These are phyloP conservation scores for Meyerozyma guilliermondii DNA, from an alignment of 1,139 yeast species.

Conservation along the genomic window DNA sequence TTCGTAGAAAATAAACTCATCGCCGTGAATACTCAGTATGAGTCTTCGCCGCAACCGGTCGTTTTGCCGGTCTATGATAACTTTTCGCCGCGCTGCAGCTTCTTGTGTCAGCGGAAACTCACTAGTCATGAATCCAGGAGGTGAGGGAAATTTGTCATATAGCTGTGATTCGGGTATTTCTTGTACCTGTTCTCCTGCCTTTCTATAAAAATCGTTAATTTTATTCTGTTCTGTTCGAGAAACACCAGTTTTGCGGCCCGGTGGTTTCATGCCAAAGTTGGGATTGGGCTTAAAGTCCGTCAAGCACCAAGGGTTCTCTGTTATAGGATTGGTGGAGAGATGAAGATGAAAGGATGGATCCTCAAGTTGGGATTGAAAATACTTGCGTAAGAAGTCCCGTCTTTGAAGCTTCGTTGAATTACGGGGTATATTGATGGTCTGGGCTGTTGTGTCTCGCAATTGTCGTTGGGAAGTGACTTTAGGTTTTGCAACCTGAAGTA, in stretches of 20 bases:
- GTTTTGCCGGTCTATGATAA: slow-evolving; percentile 2
- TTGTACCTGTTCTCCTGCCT: slow-evolving; percentile 14
- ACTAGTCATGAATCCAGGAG: slow-evolving; percentile 60
- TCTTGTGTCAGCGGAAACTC: slow-evolving; percentile 65
- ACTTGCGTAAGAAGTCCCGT: slow-evolving; percentile 9
- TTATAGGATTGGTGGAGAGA: slow-evolving; percentile 3
- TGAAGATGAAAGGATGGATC: neutral
- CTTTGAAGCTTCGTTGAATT: slow-evolving; percentile 8
- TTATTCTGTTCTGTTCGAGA: slow-evolving; percentile 26
- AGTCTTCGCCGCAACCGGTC: neutral
- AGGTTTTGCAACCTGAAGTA: slow-evolving; percentile 10
- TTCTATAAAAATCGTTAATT: slow-evolving; percentile 22
- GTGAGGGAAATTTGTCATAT: slow-evolving; percentile 48
- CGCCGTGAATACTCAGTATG: slow-evolving; percentile 1
- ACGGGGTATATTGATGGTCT: neutral
- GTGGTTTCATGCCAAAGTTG: slow-evolving; percentile 13
- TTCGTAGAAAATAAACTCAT: slow-evolving; percentile 11
- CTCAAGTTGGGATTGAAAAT: slow-evolving; percentile 3
- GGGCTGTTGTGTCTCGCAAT: neutral
- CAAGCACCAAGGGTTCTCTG: slow-evolving; percentile 1
- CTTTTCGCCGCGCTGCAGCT: slow-evolving; percentile 12
- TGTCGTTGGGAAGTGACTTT: neutral
- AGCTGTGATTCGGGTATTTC: slow-evolving; percentile 18
- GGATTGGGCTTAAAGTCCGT: slow-evolving; percentile 45
- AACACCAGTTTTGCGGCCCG: slow-evolving; percentile 18